phyloP scores from a whole-genome alignment of 2,329 filamentous ascomycete species.

The Aphanocladium album region DNA sequence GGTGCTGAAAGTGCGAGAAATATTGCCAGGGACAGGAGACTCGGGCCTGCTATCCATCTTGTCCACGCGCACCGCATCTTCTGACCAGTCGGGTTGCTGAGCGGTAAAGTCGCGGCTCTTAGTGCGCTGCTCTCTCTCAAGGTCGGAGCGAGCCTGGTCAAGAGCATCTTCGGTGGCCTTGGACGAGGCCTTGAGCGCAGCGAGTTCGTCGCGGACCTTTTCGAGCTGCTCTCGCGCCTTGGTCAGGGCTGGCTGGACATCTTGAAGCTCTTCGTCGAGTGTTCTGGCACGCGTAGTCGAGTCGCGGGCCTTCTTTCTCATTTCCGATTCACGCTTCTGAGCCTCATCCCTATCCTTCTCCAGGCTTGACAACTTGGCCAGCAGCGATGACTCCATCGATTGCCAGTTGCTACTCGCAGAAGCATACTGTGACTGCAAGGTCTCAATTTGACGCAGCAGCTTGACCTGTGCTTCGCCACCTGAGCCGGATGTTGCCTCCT shows the following conservation, averaged over 20 bases:
- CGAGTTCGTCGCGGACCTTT: slow-evolving; percentile 53
- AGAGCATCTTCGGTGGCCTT: slow-evolving; percentile 63
- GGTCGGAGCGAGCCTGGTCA: slow-evolving; percentile 45
- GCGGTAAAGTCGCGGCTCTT: slow-evolving; percentile 27
- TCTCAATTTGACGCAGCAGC: slow-evolving; percentile 88
- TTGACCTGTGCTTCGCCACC: slow-evolving; percentile 83
- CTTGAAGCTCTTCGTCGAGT: slow-evolving; percentile 79
- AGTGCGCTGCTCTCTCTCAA: slow-evolving; percentile 43
- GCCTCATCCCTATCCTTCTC: slow-evolving; percentile 92
- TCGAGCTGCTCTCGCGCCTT: slow-evolving; percentile 59
- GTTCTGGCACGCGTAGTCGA: slow-evolving; percentile 61
- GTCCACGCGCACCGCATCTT: slow-evolving; percentile 41
- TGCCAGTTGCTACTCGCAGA: slow-evolving; percentile 97
- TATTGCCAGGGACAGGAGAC: slow-evolving; percentile 45
- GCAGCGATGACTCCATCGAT: slow-evolving; percentile 81
- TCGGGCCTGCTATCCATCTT: slow-evolving; percentile 45
- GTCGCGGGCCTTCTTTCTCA: slow-evolving; percentile 85
- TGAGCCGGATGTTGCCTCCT: slow-evolving; percentile 81
- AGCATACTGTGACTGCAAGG: slow-evolving; percentile 89
- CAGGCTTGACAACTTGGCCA: slow-evolving; percentile 68
- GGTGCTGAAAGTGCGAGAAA: slow-evolving; percentile 49
- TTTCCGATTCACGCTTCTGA: slow-evolving; percentile 74
- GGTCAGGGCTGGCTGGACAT: slow-evolving; percentile 58
- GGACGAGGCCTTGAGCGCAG: slow-evolving; percentile 58
- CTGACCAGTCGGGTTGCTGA: slow-evolving; percentile 44